A percentile compares a stretch with the other conserved stretches of the same genome.
Evolutionary conservation across 345 rosid species (phyloP).

Genomic region (Arabis alpina): DNA sequence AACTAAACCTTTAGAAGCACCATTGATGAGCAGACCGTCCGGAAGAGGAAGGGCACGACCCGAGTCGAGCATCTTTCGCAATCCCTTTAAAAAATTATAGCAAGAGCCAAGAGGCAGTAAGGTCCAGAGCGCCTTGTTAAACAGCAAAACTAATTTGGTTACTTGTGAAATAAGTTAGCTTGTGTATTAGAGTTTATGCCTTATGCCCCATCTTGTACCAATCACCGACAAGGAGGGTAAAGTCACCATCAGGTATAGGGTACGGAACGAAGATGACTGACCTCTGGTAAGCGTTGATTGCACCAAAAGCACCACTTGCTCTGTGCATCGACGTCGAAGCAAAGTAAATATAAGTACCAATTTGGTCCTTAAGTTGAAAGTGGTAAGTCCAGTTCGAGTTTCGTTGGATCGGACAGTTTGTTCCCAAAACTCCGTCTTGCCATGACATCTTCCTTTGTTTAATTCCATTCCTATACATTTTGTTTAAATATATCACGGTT

Average conservation of each 20-base stretch:
- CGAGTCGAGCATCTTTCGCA: slow-evolving; percentile 51
- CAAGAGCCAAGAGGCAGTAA: background rate
- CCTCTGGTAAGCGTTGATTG: slow-evolving; percentile 50
- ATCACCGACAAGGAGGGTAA: slow-evolving; percentile 60
- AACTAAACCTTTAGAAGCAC: slow-evolving; percentile 39
- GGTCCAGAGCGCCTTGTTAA: background rate
- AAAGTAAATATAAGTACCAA: slow-evolving; percentile 35
- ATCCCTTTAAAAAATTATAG: slow-evolving; percentile 43
- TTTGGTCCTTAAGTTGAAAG: slow-evolving; percentile 42
- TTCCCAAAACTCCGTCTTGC: slow-evolving; percentile 45
- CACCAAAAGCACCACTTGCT: slow-evolving; percentile 52
- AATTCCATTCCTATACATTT: slow-evolving; percentile 32
- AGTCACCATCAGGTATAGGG: slow-evolving; percentile 53
- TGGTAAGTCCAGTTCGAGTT: slow-evolving; percentile 40
- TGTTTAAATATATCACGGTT: background rate
- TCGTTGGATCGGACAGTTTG: slow-evolving; percentile 42
- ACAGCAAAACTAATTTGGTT: background rate
- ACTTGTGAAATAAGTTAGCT: background rate
- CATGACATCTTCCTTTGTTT: slow-evolving; percentile 42
- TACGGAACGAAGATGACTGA: slow-evolving; percentile 64
- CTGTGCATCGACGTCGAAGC: slow-evolving; percentile 39
- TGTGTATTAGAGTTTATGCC: slow-evolving; percentile 25
- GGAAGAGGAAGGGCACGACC: slow-evolving; percentile 58
- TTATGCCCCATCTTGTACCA: slow-evolving; percentile 53
- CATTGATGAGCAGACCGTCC: slow-evolving; percentile 76